Evolutionary conservation across 495 filamentous ascomycete species (phyloP).

Genomic region (Hypoxylon intermedium): DNA sequence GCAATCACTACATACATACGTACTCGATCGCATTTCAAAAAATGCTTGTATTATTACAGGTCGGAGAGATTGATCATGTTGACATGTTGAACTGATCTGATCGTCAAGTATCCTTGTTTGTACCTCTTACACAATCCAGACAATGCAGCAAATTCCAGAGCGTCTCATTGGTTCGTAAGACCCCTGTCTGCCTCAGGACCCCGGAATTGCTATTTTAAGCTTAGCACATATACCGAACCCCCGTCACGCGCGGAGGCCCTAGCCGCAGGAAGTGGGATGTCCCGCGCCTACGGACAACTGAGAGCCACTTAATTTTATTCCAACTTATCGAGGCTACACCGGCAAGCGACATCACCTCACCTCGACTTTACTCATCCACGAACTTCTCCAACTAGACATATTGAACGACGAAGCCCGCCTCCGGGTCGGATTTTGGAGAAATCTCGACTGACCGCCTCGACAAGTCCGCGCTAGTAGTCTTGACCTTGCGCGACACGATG

Average conservation of each 20-base stretch:
- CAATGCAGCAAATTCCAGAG: too few species aligned
- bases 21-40: too few species aligned
- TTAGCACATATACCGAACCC: slow-evolving; percentile 14
- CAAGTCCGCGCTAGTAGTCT: not conserved
- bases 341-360: slow-evolving; percentile 29
- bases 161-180: slow-evolving; percentile 16
- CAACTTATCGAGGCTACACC: slow-evolving; percentile 7
- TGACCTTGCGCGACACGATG: slow-evolving; percentile 22
- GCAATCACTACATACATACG: too few species aligned
- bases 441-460: not conserved
- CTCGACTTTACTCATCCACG: slow-evolving; percentile 1
- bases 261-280: slow-evolving; percentile 36
- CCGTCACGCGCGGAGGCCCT: slow-evolving; percentile 22
- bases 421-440: not conserved
- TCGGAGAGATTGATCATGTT: too few species aligned
- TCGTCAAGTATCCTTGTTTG: too few species aligned
- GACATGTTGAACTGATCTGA: too few species aligned
- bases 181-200: slow-evolving; percentile 14
- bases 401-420: slow-evolving; percentile 1
- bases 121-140: too few species aligned
- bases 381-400: not conserved
- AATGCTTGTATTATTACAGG: too few species aligned
- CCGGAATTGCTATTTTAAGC: slow-evolving; percentile 31
- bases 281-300: slow-evolving; percentile 27
- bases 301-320: slow-evolving; percentile 35